Base-by-base conservation (phyloP, 2,329 filamentous ascomycete species). In the Plectosphaerella sp. region DNA sequence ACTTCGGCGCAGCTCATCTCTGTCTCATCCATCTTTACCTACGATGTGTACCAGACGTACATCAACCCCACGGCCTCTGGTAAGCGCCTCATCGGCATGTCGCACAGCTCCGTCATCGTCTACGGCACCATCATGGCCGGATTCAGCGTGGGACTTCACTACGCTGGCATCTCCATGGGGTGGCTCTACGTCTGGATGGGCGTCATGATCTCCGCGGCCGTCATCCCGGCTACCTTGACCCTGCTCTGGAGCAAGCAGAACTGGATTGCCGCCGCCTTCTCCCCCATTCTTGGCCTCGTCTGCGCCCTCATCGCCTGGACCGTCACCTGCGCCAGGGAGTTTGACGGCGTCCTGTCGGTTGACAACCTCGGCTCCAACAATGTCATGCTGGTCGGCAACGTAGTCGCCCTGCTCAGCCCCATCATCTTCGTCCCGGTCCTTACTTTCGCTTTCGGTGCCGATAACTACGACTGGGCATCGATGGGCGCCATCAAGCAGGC, bases 101-200 rank as follows among this genome's bases (percentile, higher is more conserved):
- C 87, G 79, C 68, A 96, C 67, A 70, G 78, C 36, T 82, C 84
- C 62, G 91, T 94, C 39, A 75, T 84, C 1, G 61, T 62, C 14
- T 96, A 92, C 62, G 87, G 89, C 0, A 59, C 91, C 18, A 77
- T 88, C 60, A 93, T 96, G 74, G 89, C 89, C 14, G 80, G 75
- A 2, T 90, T 95, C 68, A 86, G 86, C 1, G 89, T 89, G 0
- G 90, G 88, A 0, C 79, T 94, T 0, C 83, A 75, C 66, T 87
- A 88, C 57, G 84, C 82, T 2, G 86, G 87, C 18, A 88, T 96
- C 55, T 87, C 83, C 11, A 94, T 96, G 89, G 91, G 91, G 11
- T 95, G 92, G 62, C 76, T 95, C 3, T 95, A 95, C 64, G 74
- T 96, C 1, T 82, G 96, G 64, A 96, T 96, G 91, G 92, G 91